Conservation (phyloP, 2,329 filamentous ascomycete species). For the Penicillium griseofulvum region DNA sequence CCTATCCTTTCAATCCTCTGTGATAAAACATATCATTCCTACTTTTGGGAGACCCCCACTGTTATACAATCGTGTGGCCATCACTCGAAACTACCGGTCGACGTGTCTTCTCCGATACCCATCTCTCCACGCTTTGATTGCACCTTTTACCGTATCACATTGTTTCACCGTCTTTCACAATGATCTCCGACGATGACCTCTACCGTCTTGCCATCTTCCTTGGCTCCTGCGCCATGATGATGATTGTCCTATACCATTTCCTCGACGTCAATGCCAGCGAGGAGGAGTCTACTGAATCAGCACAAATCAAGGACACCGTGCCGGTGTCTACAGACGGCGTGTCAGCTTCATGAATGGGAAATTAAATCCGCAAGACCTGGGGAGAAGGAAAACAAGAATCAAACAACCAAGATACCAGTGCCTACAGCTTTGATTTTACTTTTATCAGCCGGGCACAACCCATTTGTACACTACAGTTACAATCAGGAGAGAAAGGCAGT, state of each 20-base stretch:
- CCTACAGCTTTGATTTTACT: constrained; percentile 8
- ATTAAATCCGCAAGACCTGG: background rate
- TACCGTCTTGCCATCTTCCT: constrained; percentile 92
- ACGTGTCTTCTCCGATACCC: constrained; percentile 7
- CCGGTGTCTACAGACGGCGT: constrained; percentile 3
- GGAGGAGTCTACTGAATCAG: constrained; percentile 11
- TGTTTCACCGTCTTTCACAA: constrained; percentile 48
- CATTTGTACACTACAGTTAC: constrained; percentile 5
- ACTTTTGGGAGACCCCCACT: background rate
- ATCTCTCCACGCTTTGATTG: background rate
- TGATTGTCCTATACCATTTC: constrained; percentile 95
- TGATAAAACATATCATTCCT: too few species aligned
- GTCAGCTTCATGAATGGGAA: constrained; percentile 5
- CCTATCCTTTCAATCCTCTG: background rate
- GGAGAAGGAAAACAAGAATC: background rate
- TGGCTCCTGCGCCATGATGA: constrained; percentile 80
- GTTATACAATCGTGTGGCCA: background rate
- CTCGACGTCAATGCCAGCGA: constrained; percentile 86
- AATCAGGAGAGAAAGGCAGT: background rate
- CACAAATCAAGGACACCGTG: constrained; percentile 3
- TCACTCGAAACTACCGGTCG: constrained; percentile 1
- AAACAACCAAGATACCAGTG: constrained; percentile 6
- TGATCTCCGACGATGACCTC: constrained; percentile 93
- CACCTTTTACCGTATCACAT: background rate
- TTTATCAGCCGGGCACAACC: background rate